Conservation (phyloP, 345 rosid genomes). For the Ceriops zippeliana region DNA sequence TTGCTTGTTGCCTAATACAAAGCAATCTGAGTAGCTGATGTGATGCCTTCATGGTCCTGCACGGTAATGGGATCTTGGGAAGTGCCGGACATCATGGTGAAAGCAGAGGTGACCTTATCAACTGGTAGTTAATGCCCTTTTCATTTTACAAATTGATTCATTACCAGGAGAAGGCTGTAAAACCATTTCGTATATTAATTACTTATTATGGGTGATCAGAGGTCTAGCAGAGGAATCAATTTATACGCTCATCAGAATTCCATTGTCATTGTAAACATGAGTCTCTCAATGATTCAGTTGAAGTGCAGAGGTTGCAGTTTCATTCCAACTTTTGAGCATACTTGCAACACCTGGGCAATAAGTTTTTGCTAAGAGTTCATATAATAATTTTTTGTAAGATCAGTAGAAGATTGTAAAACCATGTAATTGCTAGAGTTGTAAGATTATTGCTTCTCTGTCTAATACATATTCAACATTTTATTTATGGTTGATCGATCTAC, state of each 20-base stretch:
- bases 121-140: slow-evolving; percentile 35
- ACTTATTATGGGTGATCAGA: slow-evolving; percentile 10
- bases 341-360: background rate
- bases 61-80: slow-evolving; percentile 5
- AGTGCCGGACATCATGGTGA: slow-evolving; percentile 9
- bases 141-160: slow-evolving; percentile 29
- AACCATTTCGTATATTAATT: background rate
- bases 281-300: slow-evolving; percentile 1
- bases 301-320: background rate
- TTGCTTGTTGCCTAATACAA: slow-evolving; percentile 14
- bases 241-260: slow-evolving; percentile 11
- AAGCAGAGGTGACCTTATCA: slow-evolving; percentile 1
- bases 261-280: background rate
- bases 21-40: slow-evolving; percentile 1
- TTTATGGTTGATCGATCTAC: background rate
- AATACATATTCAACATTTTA: background rate
- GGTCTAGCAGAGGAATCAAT: slow-evolving; percentile 24
- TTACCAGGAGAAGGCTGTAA: slow-evolving; percentile 10
- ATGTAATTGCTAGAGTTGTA: slow-evolving; percentile 10
- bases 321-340: background rate
- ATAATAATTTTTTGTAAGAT: no score
- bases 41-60: slow-evolving; percentile 11
- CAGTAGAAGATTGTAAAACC: background rate
- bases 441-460: slow-evolving; percentile 10
- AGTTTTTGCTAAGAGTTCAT: no score